Evolutionary conservation across 2,329 filamentous ascomycete species (phyloP).

Genomic region (Sarocladium strictum): DNA sequence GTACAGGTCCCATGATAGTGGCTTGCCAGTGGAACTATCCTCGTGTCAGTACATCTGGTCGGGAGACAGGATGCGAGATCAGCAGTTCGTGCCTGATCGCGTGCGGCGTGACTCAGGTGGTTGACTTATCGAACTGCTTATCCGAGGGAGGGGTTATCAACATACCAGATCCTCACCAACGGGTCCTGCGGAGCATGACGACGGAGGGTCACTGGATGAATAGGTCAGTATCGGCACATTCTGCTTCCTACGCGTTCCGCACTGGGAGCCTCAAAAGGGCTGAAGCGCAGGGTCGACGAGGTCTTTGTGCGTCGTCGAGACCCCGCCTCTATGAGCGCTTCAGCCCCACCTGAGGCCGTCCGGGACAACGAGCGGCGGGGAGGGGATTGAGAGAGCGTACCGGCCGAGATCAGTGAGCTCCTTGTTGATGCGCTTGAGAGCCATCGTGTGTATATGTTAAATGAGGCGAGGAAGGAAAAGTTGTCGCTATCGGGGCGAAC

Average conservation of each 20-base stretch:
- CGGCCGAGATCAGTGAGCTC: slow-evolving; percentile 85
- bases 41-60: slow-evolving; percentile 17
- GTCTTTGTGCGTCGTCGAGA: slow-evolving; percentile 9
- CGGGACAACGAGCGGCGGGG: neutral
- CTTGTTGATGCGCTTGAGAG: slow-evolving; percentile 93
- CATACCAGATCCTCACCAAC: slow-evolving; percentile 97
- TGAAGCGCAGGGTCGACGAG: slow-evolving; percentile 10
- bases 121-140: slow-evolving; percentile 10
- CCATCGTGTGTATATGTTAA: slow-evolving; percentile 51
- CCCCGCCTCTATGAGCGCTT: slow-evolving; percentile 11
- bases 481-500: slow-evolving; percentile 6
- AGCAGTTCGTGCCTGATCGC: neutral
- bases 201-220: slow-evolving; percentile 79
- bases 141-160: slow-evolving; percentile 23
- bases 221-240: too few relatives aligned
- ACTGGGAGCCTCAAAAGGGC: neutral
- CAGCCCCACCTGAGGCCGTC: slow-evolving; percentile 12
- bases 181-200: slow-evolving; percentile 95
- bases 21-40: slow-evolving; percentile 98
- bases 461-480: neutral
- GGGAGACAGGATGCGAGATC: neutral
- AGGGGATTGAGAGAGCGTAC: slow-evolving; percentile 44
- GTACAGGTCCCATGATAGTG: slow-evolving; percentile 98
- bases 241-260: too few relatives aligned
- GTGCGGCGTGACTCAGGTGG: neutral